A percentile compares a stretch with the other conserved stretches of the same genome.
Conservation (phyloP, 2,329 filamentous ascomycete genomes). For the Rosellinia necatrix region DNA sequence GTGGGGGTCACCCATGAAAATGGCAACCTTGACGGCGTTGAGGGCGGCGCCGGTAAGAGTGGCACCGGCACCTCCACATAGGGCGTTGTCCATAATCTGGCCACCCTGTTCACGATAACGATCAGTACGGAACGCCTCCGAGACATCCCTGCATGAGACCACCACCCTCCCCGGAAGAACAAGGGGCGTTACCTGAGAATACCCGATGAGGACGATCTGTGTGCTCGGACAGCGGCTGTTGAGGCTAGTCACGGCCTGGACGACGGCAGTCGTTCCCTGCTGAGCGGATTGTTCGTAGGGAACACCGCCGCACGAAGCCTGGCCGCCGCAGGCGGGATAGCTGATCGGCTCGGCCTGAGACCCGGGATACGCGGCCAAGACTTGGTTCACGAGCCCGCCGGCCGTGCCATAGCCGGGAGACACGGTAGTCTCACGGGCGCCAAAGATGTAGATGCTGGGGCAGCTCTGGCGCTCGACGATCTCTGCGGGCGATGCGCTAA, state of each 20-base stretch:
- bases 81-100: slow-evolving; percentile 66
- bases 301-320: slow-evolving; percentile 57
- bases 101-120: slow-evolving; percentile 51
- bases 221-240: slow-evolving; percentile 60
- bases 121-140: no score
- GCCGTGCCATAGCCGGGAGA: slow-evolving; percentile 24
- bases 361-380: slow-evolving; percentile 38
- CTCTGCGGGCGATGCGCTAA: slow-evolving; percentile 18
- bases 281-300: slow-evolving; percentile 60
- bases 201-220: slow-evolving; percentile 64
- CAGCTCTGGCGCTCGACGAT: slow-evolving; percentile 24
- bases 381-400: slow-evolving; percentile 31
- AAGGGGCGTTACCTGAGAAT: slow-evolving; percentile 53
- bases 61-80: slow-evolving; percentile 60
- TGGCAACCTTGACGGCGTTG: slow-evolving; percentile 61
- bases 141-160: no score
- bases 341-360: slow-evolving; percentile 51
- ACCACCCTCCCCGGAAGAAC: no score
- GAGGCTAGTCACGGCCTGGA: slow-evolving; percentile 60
- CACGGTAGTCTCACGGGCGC: slow-evolving; percentile 29
- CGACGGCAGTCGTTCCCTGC: slow-evolving; percentile 59
- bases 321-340: slow-evolving; percentile 64
- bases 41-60: slow-evolving; percentile 51
- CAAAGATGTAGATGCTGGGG: slow-evolving; percentile 27
- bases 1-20: slow-evolving; percentile 67